Percentiles rank a stretch among this genome's conserved stretches.
Conservation (phyloP, 495 filamentous ascomycete species). For the Talaromyces proteolyticus region DNA sequence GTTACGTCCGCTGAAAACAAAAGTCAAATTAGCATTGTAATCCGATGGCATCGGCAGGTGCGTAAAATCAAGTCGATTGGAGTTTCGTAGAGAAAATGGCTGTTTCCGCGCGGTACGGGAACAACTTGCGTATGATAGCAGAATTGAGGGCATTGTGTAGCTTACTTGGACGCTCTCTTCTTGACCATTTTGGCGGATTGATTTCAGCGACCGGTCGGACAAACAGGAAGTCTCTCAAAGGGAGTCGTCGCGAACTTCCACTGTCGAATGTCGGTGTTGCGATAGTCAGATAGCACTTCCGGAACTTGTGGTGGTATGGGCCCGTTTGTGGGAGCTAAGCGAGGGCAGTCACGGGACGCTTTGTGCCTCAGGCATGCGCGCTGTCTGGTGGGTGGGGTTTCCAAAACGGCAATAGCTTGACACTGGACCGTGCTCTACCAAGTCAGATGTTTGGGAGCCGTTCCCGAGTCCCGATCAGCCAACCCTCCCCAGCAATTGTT, state of each 20-base stretch:
- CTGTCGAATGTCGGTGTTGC: conserved; percentile 6
- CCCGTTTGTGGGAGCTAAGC: conserved; percentile 40
- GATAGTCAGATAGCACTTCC: conserved; percentile 1
- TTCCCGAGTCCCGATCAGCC: too few species aligned
- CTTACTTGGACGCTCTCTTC: conserved; percentile 98
- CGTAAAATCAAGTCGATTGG: neutral
- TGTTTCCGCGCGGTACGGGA: neutral
- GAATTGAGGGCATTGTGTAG: conserved; percentile 1
- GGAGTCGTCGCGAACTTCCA: conserved; percentile 21
- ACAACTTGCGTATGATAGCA: too few species aligned
- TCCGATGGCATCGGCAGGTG: neutral
- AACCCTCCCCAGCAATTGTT: conserved; percentile 4
- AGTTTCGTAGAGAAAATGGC: too few species aligned
- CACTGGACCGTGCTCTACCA: too few species aligned
- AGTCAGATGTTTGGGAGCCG: too few species aligned
- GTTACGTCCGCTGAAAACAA: conserved; percentile 76
- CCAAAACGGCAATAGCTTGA: neutral
- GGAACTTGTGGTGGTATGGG: conserved; percentile 9
- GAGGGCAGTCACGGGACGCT: conserved; percentile 26
- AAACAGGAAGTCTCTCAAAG: conserved; percentile 23
- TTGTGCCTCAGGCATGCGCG: conserved; percentile 12
- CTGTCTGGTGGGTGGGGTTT: neutral
- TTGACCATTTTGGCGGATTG: conserved; percentile 93
- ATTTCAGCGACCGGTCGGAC: conserved; percentile 38
- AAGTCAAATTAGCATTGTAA: neutral